Evolutionary conservation across 345 rosid genomes (phyloP), one percentile per base, ranked within the genome.

Genomic region (Linum trigynum): DNA sequence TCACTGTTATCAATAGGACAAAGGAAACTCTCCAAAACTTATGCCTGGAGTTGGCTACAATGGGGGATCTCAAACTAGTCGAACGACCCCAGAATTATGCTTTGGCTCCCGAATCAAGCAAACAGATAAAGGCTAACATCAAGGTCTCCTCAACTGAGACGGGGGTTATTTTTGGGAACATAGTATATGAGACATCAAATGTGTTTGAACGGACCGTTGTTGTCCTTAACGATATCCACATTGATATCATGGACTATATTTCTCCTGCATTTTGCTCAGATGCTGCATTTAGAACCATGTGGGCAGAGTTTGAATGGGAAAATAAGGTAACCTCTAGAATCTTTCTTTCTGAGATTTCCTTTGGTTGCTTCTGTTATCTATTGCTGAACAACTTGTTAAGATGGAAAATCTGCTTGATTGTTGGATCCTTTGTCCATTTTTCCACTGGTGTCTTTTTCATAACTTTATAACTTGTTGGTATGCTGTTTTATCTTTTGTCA

Each of bases 251-350:
- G 96, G 98, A 91, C 77, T 91, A 91, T 56, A 92, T 92, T 64
- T 90, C 98, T 75, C 98, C 98, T 17, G 97, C 97, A 9, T 83
- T 78, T 67, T 90, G 98, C 68, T 72, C 92, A 35, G 99, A 94
- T 60, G 82, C 83, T 71, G 97, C 96, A 62, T 94, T 94, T 69
- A 84, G 96, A 75, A 79, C 95, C 23, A 94, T 94, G 99, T 94
- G 98, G 98, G 95, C 95, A n/a, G 97, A 92, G 69, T 92, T 92
- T 68, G 98, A 92, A 78, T 92, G 98, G 98, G 98, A 92, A 80
- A 92, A 92, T 84, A 92, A 92, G 96, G 98, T 92, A 77, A 3
- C 17, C 37, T 17, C 11, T 5, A 11, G 9, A 57, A 15, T 17
- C 60, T 57, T 36, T 16, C 38, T 48, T 3, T 50, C 42, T 66